Evolutionary conservation across 1,139 yeast species (phyloP).

Genomic region (Yamadazyma diddensiae): DNA sequence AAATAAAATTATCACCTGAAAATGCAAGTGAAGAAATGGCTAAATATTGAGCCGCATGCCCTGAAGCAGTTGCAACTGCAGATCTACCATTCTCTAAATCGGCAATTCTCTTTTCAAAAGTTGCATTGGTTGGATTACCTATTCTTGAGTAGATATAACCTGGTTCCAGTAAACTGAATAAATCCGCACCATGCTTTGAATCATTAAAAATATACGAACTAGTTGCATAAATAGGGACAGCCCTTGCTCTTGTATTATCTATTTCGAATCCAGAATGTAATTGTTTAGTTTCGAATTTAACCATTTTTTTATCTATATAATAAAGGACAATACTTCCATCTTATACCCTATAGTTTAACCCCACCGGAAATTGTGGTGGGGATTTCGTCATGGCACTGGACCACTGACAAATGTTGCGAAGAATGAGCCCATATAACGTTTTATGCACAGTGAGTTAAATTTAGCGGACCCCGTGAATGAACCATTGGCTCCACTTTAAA

Average conservation of each 20-base stretch:
- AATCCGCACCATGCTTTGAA: conserved; percentile 87
- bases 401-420: too few species aligned
- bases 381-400: conserved; percentile 1
- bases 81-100: conserved; percentile 91
- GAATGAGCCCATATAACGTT: too few species aligned
- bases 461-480: too few species aligned
- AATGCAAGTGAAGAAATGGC: conserved; percentile 85
- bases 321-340: background rate
- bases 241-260: conserved; percentile 68
- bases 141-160: conserved; percentile 88
- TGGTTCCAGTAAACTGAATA: conserved; percentile 77
- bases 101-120: conserved; percentile 87
- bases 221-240: conserved; percentile 90
- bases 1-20: conserved; percentile 82
- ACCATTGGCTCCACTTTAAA: too few species aligned
- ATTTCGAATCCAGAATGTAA: conserved; percentile 84
- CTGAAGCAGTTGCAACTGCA: conserved; percentile 88
- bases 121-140: conserved; percentile 89
- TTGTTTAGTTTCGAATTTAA: conserved; percentile 79
- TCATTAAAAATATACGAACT: conserved; percentile 82
- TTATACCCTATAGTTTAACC: background rate
- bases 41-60: conserved; percentile 91
- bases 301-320: conserved; percentile 1
- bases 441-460: too few species aligned
- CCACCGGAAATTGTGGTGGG: background rate